Conservation (phyloP, 2,329 filamentous ascomycete species). For the Didymosphaeria variabile region DNA sequence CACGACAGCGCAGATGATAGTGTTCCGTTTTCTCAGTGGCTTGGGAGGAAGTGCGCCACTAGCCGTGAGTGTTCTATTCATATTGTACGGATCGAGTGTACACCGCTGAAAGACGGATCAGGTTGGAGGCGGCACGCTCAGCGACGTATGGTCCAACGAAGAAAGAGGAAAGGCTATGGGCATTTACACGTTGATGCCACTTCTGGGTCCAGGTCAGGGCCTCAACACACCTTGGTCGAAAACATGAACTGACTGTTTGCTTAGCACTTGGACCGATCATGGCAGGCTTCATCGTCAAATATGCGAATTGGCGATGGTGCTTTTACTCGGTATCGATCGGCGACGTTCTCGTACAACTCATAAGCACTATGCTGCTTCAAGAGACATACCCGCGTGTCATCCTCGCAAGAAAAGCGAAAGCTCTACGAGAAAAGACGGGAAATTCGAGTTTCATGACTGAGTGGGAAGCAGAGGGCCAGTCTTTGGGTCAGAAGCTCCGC, state of each 20-base stretch:
- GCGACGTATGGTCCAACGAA: conserved; percentile 66
- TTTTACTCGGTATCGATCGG: conserved; percentile 71
- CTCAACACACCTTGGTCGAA: background rate
- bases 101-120: background rate
- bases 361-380: conserved; percentile 65
- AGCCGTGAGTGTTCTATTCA: conserved; percentile 13
- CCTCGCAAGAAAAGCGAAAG: conserved; percentile 50
- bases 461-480: conserved; percentile 1
- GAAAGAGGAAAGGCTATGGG: conserved; percentile 67
- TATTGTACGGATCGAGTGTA: background rate
- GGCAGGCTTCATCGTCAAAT: conserved; percentile 11
- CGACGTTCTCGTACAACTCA: conserved; percentile 65
- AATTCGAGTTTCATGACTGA: background rate
- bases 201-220: conserved; percentile 68
- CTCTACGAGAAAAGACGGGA: background rate
- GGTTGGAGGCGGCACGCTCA: conserved; percentile 34
- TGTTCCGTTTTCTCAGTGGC: conserved; percentile 37
- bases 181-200: conserved; percentile 66
- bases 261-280: conserved; percentile 5
- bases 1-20: conserved; percentile 40
- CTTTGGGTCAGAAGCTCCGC: background rate
- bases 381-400: conserved; percentile 57
- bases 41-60: conserved; percentile 30
- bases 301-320: conserved; percentile 69
- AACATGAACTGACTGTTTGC: background rate